These are phyloP conservation scores for Climacium dendroides DNA, from an alignment of 225 moss, liverwort and hornwort genomes.

Conservation along the genomic window DNA sequence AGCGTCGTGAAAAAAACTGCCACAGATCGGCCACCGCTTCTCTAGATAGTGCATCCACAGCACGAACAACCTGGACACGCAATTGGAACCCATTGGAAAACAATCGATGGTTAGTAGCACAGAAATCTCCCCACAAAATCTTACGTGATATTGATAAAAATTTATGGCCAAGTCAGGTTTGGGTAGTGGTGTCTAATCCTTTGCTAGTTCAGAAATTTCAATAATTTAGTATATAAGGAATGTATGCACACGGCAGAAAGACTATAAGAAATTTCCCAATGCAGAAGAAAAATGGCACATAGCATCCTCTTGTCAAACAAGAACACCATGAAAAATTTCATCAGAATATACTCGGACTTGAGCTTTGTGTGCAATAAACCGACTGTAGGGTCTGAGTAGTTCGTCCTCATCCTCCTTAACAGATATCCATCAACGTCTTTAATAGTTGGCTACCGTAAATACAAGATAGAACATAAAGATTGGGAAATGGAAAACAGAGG, in stretches of 20 bases:
- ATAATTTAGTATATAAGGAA: not conserved
- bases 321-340: not conserved
- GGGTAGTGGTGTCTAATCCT: not conserved
- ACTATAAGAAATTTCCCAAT: not conserved
- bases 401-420: not conserved
- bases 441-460: not conserved
- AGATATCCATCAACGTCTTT: not conserved
- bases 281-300: not conserved
- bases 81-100: not conserved
- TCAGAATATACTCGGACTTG: not conserved
- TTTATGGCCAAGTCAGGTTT: not conserved
- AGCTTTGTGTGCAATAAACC: not conserved
- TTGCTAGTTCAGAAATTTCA: not conserved
- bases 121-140: not conserved
- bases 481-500: not conserved
- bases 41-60: constrained; percentile 87
- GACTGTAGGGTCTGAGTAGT: not conserved
- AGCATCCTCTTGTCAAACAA: not conserved
- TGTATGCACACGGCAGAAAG: not conserved
- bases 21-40: constrained; percentile 73
- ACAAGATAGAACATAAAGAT: not conserved
- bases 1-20: constrained; percentile 50
- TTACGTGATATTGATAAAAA: not conserved
- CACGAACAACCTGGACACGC: constrained; percentile 64
- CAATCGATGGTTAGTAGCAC: not conserved